Percentiles rank a stretch among this genome's conserved stretches.
phyloP scores from a whole-genome alignment of 306 rosid species.

The Quercus parvula region DNA sequence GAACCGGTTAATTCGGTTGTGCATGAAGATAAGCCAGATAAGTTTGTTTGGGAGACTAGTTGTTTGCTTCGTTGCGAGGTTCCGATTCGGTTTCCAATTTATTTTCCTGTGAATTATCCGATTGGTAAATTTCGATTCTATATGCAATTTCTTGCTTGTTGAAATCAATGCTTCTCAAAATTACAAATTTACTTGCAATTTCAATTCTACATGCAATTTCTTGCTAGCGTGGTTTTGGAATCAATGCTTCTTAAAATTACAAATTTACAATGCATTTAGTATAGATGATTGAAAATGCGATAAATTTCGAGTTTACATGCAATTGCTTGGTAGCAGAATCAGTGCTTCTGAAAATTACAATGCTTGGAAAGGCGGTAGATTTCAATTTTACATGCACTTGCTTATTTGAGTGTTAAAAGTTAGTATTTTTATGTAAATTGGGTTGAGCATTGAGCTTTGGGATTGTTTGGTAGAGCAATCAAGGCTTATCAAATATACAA shows the following conservation, averaged over 20 bases:
- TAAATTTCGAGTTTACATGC: no score
- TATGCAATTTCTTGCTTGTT: not conserved
- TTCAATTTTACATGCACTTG: no score
- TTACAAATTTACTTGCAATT: not conserved
- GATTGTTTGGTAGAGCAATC: not conserved
- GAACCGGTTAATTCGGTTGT: constrained; percentile 38
- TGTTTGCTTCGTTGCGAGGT: constrained; percentile 77
- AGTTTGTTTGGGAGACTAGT: constrained; percentile 80
- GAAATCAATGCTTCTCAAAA: not conserved
- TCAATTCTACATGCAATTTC: not conserved
- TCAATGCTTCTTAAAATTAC: no score
- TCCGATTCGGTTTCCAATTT: constrained; percentile 65
- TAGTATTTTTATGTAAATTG: no score
- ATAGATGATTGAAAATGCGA: no score
- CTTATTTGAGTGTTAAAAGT: no score
- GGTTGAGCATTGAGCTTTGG: not conserved
- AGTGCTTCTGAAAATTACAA: no score
- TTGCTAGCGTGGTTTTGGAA: not conserved
- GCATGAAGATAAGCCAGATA: constrained; percentile 47
- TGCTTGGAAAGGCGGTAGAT: no score
- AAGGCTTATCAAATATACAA: no score
- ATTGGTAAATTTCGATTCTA: constrained; percentile 39
- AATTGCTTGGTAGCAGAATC: no score
- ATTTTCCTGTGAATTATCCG: constrained; percentile 45
- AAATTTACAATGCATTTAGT: not conserved